Conservation (phyloP, 495 filamentous ascomycete genomes). For the Hypomontagnella monticulosa region DNA sequence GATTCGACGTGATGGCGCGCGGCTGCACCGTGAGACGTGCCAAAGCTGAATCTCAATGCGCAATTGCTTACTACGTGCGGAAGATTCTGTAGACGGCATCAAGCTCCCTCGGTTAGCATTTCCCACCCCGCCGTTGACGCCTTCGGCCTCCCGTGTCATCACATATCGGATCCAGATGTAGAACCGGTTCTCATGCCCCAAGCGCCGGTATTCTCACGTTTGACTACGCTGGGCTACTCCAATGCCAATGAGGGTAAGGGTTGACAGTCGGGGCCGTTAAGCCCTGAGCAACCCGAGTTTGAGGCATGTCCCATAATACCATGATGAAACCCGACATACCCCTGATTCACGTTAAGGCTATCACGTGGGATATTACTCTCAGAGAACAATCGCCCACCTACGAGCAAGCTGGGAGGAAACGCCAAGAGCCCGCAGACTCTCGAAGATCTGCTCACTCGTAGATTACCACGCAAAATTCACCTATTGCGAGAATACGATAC, state of each 20-base stretch:
- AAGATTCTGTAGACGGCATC: background rate
- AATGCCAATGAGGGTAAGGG: slow-evolving; percentile 16
- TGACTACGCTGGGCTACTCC: slow-evolving; percentile 6
- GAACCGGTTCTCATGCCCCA: slow-evolving; percentile 19
- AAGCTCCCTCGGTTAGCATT: slow-evolving; percentile 14
- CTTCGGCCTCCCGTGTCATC: slow-evolving; percentile 11
- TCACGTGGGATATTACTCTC: slow-evolving; percentile 26
- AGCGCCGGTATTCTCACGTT: slow-evolving; percentile 25
- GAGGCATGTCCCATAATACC: slow-evolving; percentile 38
- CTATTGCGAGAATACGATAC: slow-evolving; percentile 19
- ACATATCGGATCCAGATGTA: slow-evolving; percentile 26
- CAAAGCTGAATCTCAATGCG: slow-evolving; percentile 8
- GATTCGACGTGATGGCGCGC: background rate
- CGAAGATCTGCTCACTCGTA: slow-evolving; percentile 2
- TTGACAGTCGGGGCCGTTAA: slow-evolving; percentile 11
- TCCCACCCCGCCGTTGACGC: background rate
- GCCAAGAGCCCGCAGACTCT: slow-evolving; percentile 21
- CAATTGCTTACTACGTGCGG: slow-evolving; percentile 15
- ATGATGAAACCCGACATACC: slow-evolving; percentile 38
- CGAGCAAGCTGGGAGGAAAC: slow-evolving; percentile 29
- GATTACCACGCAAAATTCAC: slow-evolving; percentile 13
- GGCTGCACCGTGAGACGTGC: slow-evolving; percentile 10
- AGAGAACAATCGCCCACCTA: slow-evolving; percentile 8
- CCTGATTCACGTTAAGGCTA: slow-evolving; percentile 37
- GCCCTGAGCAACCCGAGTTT: slow-evolving; percentile 34